These are phyloP conservation scores for Triticum urartu DNA, from an alignment of 176 grass and related monocot species.

Conservation along the genomic window DNA sequence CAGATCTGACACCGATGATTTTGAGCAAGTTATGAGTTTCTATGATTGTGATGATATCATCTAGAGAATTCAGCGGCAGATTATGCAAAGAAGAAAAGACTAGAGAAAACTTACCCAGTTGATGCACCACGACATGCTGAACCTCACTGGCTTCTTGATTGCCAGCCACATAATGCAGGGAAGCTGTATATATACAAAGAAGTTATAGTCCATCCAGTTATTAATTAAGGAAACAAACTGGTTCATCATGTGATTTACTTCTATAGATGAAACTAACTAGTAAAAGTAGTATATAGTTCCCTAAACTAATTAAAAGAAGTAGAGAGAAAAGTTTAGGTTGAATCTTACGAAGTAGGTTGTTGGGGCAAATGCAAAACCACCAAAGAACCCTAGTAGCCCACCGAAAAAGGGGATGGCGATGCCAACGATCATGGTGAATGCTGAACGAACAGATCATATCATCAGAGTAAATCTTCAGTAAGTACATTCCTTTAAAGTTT, in stretches of 20 bases:
- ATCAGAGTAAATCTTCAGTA: too few species aligned
- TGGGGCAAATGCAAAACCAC: slow-evolving; percentile 52
- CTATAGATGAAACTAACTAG: too few species aligned
- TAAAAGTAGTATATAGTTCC: too few species aligned
- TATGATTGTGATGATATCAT: too few species aligned
- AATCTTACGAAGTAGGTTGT: slow-evolving; percentile 58
- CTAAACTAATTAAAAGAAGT: too few species aligned
- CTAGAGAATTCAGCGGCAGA: background rate
- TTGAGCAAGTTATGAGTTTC: too few species aligned
- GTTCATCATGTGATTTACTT: too few species aligned
- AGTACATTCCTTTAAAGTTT: too few species aligned
- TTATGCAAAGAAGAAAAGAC: background rate
- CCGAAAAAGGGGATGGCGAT: slow-evolving; percentile 49
- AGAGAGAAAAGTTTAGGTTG: too few species aligned
- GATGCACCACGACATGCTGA: slow-evolving; percentile 52
- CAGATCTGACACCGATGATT: slow-evolving; percentile 25
- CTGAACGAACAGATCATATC: background rate
- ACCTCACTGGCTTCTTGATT: slow-evolving; percentile 53
- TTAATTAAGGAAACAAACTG: too few species aligned
- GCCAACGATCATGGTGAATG: slow-evolving; percentile 36
- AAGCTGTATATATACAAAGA: slow-evolving; percentile 37
- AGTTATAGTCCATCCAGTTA: too few species aligned
- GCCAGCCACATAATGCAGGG: slow-evolving; percentile 64
- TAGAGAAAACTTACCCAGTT: slow-evolving; percentile 48
- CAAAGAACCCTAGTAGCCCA: slow-evolving; percentile 53